These are phyloP conservation scores for Candida fluviatilis DNA, from an alignment of 805 yeast species.

Conservation along the genomic window DNA sequence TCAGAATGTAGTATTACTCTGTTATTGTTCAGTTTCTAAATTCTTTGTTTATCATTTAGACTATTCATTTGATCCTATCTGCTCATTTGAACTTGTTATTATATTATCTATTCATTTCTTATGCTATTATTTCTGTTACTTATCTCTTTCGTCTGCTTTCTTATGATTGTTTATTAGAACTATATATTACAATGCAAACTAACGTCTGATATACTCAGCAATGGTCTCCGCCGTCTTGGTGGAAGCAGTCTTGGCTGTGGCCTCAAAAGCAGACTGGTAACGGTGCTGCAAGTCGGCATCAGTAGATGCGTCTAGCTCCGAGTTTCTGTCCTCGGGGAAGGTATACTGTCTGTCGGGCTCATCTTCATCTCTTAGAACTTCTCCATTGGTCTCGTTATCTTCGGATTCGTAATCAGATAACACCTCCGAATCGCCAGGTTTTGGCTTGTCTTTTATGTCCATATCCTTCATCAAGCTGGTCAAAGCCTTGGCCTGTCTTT, in stretches of 20 bases:
- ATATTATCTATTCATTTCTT: no score
- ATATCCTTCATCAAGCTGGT: constrained; percentile 79
- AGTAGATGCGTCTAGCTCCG: constrained; percentile 50
- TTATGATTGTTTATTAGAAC: neutral
- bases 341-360: constrained; percentile 60
- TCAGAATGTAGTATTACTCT: no score
- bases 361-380: constrained; percentile 44
- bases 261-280: constrained; percentile 70
- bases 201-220: constrained; percentile 56
- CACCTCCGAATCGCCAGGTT: constrained; percentile 40
- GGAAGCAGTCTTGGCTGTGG: constrained; percentile 56
- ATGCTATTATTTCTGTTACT: no score
- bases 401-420: constrained; percentile 49
- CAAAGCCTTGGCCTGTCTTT: constrained; percentile 67
- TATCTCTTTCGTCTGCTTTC: no score
- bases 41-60: no score
- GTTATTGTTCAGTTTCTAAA: no score
- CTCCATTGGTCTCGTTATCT: constrained; percentile 45
- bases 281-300: constrained; percentile 57
- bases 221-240: constrained; percentile 69
- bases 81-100: no score
- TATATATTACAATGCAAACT: neutral
- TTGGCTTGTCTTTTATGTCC: constrained; percentile 50
- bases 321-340: constrained; percentile 61
- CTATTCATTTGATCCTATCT: no score